Base-by-base conservation (phyloP, 2,329 filamentous ascomycete species). In the Fusarium newnesense region DNA sequence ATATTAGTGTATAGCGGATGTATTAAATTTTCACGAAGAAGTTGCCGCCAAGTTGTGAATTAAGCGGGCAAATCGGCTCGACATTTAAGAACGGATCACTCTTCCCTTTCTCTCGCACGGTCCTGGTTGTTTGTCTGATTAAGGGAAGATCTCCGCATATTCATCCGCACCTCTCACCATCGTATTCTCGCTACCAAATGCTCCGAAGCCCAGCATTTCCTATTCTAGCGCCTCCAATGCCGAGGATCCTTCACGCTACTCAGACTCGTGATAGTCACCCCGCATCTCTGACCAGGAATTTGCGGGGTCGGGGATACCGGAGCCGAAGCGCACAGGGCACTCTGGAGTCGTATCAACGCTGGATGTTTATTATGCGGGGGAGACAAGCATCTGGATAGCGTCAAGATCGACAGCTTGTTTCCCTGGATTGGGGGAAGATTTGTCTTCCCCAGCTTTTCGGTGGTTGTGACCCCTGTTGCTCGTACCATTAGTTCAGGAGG, bases 291-390 rank as follows among this genome's bases (percentile, higher is more conserved):
- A 43, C 39, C 30, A 40, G 44, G 64, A 28, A 16, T 21, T 24
- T 49, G 47, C 26, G 34, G 26, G 36, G 34, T 39, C 67, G 67
- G 67, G 67, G 67, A 64, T 59, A 28, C 26, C 67, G 67, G 67
- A 69, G 67, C 67, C 67, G 54, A n/a, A 19, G 10, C 12, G 57
- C 26, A 28, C 36, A 28, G 59, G 26, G 30, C 5, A 13, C 11
- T 36, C 9, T 18, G 37, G 11, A n/a, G 58, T 42, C 24, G 30
- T 19, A 53, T 19, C 11, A 4, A 37, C 8, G 6, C 44, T 32
- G 26, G 28, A 32, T 11, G 13, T 19, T 7, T 7, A 18, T 11
- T 32, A 37, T 69, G 58, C 65, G 65, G 58, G 65, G 44, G 64
- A 36, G 19, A 24, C 44, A 39, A 26, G 36, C 5, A 37, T 43